These are phyloP conservation scores for Anisogramma anomala DNA, from an alignment of 2,329 filamentous ascomycete genomes.

Conservation along the genomic window DNA sequence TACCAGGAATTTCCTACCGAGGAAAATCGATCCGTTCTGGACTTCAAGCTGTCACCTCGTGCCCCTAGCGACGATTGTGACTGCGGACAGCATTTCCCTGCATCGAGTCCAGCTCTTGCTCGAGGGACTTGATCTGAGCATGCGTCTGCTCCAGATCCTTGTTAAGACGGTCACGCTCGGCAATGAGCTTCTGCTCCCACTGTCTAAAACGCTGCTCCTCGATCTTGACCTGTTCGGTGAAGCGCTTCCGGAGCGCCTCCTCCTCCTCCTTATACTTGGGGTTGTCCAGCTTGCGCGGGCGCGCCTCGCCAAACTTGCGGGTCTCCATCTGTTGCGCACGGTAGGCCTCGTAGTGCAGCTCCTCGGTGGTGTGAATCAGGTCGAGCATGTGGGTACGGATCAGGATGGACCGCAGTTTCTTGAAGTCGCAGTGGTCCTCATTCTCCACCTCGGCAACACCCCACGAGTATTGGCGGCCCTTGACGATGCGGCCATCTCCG, in stretches of 20 bases:
- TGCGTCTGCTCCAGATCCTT: constrained; percentile 99
- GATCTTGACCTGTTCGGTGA: constrained; percentile 99
- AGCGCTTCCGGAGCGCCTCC: constrained; percentile 93
- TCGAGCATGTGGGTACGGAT: constrained; percentile 99
- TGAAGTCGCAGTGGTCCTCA: constrained; percentile 99
- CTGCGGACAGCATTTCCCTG: constrained; percentile 83
- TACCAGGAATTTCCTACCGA: constrained; percentile 6
- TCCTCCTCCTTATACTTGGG: constrained; percentile 99
- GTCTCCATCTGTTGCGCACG: constrained; percentile 99
- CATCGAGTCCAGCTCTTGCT: constrained; percentile 85
- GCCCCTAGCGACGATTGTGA: constrained; percentile 71
- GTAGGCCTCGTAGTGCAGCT: constrained; percentile 98
- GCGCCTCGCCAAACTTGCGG: constrained; percentile 95
- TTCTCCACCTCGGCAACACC: constrained; percentile 99
- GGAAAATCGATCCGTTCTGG: constrained; percentile 4
- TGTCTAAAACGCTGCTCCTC: constrained; percentile 98
- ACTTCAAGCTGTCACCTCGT: constrained; percentile 17
- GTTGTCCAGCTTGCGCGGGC: constrained; percentile 96
- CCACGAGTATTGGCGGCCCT: constrained; percentile 98
- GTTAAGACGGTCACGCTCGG: constrained; percentile 96
- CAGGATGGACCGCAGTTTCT: constrained; percentile 97
- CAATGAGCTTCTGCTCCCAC: constrained; percentile 99
- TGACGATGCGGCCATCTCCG: constrained; percentile 87
- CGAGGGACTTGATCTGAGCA: constrained; percentile 82
- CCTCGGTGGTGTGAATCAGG: constrained; percentile 98